Evolutionary conservation across 305 asterid genomes (phyloP), one percentile per base, ranked within the genome.

Genomic region (Solanum aculeatissimum): DNA sequence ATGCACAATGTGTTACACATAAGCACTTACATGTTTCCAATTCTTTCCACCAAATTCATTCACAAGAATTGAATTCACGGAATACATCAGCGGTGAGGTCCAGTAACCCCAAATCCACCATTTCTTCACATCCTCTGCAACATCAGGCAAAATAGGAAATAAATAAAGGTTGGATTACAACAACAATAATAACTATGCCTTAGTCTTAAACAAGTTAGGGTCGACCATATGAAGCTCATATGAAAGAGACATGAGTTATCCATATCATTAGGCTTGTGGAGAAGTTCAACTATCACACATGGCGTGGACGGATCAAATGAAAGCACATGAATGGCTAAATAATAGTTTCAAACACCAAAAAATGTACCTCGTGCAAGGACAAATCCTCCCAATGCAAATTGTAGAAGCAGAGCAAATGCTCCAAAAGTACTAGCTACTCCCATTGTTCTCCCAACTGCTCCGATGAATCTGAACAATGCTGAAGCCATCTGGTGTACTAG

Each of bases 341-440:
- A 71, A 42, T 42, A 42, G 80, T 21, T 71, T 53, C 4, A 82
- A 45, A 47, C 18, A 16, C 63, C 3, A 62, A 19, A 60, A 49
- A 15, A 9, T 85, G 21, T 90, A 92, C 95, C 83, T 91, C 95
- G 85, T 70, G 94, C 83, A 65, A 94, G 88, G 85, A 94, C 90
- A 85, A 94, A 86, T 60, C 97, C 98, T 75, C 97, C 95, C 58
- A 94, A 85, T 66, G 92, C 93, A 51, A 94, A 89, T n/a, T 92
- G 93, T 85, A 91, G 19, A 83, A 92, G 89, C 78, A 93, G 58
- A 1, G 95, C 90, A 88, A 94, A 94, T 71, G 93, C 65, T 81
- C 98, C 98, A 60, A 92, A 94, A 32, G 98, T 94, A 89, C 92
- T 91, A 3, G 97, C 97, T 47, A 94, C 84, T 53, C 88, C 89